Conservation (phyloP, 108 stramenopile species). For the Epipyxis sp. region DNA sequence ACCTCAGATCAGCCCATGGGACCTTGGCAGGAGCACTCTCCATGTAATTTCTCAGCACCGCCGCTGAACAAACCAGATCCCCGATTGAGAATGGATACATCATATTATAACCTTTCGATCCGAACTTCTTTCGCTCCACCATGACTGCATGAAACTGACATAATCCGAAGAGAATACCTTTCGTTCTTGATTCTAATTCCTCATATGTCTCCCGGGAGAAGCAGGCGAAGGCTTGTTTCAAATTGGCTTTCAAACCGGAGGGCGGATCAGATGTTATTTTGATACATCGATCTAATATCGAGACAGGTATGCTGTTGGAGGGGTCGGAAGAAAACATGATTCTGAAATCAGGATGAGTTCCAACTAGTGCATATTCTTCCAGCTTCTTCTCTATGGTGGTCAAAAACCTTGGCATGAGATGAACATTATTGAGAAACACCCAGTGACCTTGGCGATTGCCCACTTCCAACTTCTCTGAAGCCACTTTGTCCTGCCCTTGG, state of each 20-base stretch:
- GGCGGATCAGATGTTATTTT: conserved; percentile 33
- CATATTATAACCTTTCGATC: conserved; percentile 31
- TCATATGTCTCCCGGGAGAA: conserved; percentile 27
- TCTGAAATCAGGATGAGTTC: conserved; percentile 28
- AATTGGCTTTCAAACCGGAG: conserved; percentile 22
- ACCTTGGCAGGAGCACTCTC: conserved; percentile 27
- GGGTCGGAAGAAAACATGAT: conserved; percentile 27
- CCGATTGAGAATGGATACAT: conserved; percentile 28
- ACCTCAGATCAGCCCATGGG: conserved; percentile 28
- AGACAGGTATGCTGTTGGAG: conserved; percentile 8
- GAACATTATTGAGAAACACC: conserved; percentile 31
- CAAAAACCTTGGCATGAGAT: conserved; percentile 26
- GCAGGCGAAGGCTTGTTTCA: conserved; percentile 35
- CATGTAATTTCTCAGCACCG: conserved; percentile 29
- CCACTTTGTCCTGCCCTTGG: conserved; percentile 25
- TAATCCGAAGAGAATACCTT: conserved; percentile 26
- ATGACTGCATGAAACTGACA: conserved; percentile 31
- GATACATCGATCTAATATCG: conserved; percentile 28
- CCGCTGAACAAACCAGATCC: conserved; percentile 11
- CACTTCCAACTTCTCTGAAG: conserved; percentile 26
- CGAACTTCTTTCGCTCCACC: conserved; percentile 32
- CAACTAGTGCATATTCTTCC: conserved; percentile 16
- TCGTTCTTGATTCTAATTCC: conserved; percentile 24
- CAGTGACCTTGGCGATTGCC: conserved; percentile 30
- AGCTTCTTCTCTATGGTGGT: conserved; percentile 18